Percentiles rank a stretch among this genome's conserved stretches.
These are phyloP conservation scores for Aspergillus arachidicola DNA, from an alignment of 2,329 filamentous ascomycete species.

Conservation along the genomic window DNA sequence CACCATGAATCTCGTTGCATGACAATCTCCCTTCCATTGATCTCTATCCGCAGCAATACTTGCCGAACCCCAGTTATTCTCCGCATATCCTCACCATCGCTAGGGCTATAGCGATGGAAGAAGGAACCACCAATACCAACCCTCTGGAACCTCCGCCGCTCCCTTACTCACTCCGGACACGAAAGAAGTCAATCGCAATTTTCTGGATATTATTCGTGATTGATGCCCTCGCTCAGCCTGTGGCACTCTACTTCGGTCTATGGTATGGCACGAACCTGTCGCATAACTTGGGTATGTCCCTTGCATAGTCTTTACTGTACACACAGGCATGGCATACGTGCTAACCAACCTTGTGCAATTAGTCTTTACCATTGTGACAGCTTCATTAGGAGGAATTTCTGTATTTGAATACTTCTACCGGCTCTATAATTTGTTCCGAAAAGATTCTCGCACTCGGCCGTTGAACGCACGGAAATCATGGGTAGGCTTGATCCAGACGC, in stretches of 20 bases:
- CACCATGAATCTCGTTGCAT: slow-evolving; percentile 20
- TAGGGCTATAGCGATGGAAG: slow-evolving; percentile 35
- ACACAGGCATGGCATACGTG: background rate
- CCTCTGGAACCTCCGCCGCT: slow-evolving; percentile 50
- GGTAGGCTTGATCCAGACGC: slow-evolving; percentile 27
- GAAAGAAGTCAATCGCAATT: slow-evolving; percentile 58
- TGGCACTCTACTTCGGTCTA: slow-evolving; percentile 62
- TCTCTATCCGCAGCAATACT: background rate
- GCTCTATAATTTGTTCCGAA: slow-evolving; percentile 42
- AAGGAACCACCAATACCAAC: slow-evolving; percentile 26
- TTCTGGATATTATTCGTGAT: slow-evolving; percentile 64
- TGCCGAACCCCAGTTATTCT: background rate
- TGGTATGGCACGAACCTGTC: slow-evolving; percentile 59
- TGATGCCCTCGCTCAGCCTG: slow-evolving; percentile 61
- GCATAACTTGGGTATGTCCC: slow-evolving; percentile 42
- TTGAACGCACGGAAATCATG: slow-evolving; percentile 47
- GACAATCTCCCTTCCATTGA: background rate
- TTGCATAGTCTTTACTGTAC: background rate
- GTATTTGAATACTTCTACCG: slow-evolving; percentile 49
- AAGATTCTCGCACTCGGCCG: slow-evolving; percentile 40
- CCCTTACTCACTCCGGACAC: slow-evolving; percentile 57
- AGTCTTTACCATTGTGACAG: slow-evolving; percentile 49
- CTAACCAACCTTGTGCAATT: background rate
- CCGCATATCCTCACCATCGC: slow-evolving; percentile 2
- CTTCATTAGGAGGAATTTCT: slow-evolving; percentile 43